Evolutionary conservation across 2,329 filamentous ascomycete species (phyloP), one percentile per base, ranked within the genome.

Genomic region (Aureobasidium vineae): DNA sequence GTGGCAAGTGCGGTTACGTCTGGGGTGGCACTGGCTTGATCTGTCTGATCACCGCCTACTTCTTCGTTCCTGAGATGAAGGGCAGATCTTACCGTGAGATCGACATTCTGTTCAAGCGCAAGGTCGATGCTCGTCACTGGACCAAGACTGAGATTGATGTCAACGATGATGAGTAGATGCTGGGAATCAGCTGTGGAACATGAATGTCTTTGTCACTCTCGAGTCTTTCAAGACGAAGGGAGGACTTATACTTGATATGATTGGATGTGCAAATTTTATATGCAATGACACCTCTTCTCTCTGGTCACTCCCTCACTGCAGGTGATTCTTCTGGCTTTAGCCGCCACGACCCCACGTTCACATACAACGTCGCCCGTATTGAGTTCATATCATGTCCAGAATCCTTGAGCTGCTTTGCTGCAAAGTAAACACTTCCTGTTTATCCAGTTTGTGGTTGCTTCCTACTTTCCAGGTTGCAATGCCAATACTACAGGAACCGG

Each of bases 11-110:
- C 73, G 87, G 84, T 69, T 87, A 84, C 76, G 78, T 86, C 72
- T 86, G 83, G 86, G 85, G 76, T 70, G 83, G 77, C 53, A 85
- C 87, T 16, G 86, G 78, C 41, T 76, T 87, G 43, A 15, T 86
- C 72, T 88, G 86, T 74, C 78, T 81, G 59, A 70, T 82, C 69
- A 67, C 81, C 69, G 68, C 69, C 2, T 86, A 70, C 73, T 74
- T 83, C 69, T 80, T 67, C 69, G 63, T 86, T 59, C 84, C 84
- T 10, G 84, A 86, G 80, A 84, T 85, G 81, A 85, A 85, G 79
- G 71, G 77, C 70, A 79, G 82, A 45, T 84, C 85, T 33, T 87
- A 81, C 77, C 85, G 85, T 69, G 85, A 88, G 78, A 85, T 86
- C 70, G 85, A 87, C 73, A 86, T 86, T 70, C 63, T 86, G 73